A percentile compares a stretch with the other conserved stretches of the same genome.
phyloP scores from a whole-genome alignment of 2,329 filamentous ascomycete species.

The Aureobasidium zeae region DNA sequence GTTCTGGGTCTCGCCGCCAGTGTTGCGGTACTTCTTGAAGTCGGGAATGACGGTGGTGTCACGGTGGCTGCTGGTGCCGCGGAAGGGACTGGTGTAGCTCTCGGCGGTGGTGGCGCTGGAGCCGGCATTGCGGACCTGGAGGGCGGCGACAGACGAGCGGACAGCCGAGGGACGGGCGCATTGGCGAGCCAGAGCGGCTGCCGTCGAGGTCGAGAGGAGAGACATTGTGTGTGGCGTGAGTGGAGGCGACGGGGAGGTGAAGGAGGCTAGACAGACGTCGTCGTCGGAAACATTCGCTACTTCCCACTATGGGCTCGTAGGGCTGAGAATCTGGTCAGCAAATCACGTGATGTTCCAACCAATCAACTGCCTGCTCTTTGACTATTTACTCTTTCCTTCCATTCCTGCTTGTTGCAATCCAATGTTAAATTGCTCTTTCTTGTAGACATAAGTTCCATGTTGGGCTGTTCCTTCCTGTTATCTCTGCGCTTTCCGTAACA shows the following conservation, averaged over 20 bases:
- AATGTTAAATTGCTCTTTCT: too few species aligned
- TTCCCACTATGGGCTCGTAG: background rate
- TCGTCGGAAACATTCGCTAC: conserved; percentile 8
- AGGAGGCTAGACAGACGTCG: conserved; percentile 8
- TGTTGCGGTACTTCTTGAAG: conserved; percentile 79
- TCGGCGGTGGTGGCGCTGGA: conserved; percentile 31
- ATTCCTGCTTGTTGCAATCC: too few species aligned
- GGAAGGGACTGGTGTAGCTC: conserved; percentile 48
- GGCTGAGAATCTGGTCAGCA: conserved; percentile 8
- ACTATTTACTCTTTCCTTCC: background rate
- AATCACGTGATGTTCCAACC: background rate
- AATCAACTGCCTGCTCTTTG: background rate
- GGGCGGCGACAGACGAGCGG: conserved; percentile 35
- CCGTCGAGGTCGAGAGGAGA: conserved; percentile 36
- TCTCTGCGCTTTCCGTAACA: too few species aligned
- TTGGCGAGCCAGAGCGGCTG: conserved; percentile 39
- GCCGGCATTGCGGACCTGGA: conserved; percentile 33
- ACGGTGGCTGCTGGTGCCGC: conserved; percentile 27
- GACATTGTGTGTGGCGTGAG: conserved; percentile 34
- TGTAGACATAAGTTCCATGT: too few species aligned
- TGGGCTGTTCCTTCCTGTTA: background rate
- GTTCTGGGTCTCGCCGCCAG: conserved; percentile 59
- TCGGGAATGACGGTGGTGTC: conserved; percentile 68
- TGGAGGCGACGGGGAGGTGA: conserved; percentile 16
- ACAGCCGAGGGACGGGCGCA: conserved; percentile 39